Base-by-base conservation (phyloP, 768 basidiomycete genomes). In the Kwoniella europaea region DNA sequence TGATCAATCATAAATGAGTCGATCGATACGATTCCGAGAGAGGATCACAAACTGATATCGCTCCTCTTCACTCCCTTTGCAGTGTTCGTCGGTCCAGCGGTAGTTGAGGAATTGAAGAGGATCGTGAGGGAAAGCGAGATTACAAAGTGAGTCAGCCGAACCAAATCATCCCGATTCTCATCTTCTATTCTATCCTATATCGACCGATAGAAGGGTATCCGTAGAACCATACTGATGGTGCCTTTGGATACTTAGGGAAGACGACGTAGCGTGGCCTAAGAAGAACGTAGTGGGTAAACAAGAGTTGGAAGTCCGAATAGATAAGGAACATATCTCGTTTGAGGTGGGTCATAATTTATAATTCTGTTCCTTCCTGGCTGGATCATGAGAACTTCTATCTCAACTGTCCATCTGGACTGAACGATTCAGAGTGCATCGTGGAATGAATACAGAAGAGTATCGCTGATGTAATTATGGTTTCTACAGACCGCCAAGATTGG, bases 271-370 rank as follows among this genome's bases (percentile, higher is more conserved):
- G 79, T 99, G 97, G 97, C 97, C 97, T 4, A 97, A 98, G 86
- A 98, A 97, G 87, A 96, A 96, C 83, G 94, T 98, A 41, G 94
- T 98, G 29, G 97, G 97, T 58, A 94, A 96, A 85, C 97, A 99
- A 83, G 96, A 98, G 84, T 88, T 99, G 50, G 97, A 99, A 84
- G 93, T 98, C 68, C 89, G 94, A 63, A 83, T 97, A 60, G 95
- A 94, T 43, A 94, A 90, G 76, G 93, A 97, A 77, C 97, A 98
- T 80, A 98, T 98, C 68, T 90, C 94, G 2, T 98, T 98, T 73
- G 95, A 99, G 88, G 95, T 94, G 58, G 63, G 89, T 79, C 64
- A 42, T n/a, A n/a, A n/a, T n/a, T n/a, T n/a, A n/a, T n/a, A n/a
- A n/a, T n/a, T n/a, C n/a, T n/a, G n/a, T n/a, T n/a, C n/a, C n/a